A percentile compares a stretch with the other conserved stretches of the same genome.
Conservation (phyloP, 1,284 basidiomycete species). For the Omphalotus olearius region DNA sequence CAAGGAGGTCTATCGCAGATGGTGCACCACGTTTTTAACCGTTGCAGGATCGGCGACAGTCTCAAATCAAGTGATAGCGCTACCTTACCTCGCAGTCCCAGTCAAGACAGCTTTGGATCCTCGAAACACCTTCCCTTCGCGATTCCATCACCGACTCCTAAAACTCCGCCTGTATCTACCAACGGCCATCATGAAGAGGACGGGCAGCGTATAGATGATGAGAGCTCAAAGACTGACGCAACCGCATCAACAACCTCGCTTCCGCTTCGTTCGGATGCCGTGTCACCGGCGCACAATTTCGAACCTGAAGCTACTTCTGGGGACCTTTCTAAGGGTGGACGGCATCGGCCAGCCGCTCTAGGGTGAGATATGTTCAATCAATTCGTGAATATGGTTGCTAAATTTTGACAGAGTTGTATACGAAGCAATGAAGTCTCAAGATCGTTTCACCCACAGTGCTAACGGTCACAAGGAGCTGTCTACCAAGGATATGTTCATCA, state of each 20-base stretch:
- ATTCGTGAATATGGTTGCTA: no score
- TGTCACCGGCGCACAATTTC: background rate
- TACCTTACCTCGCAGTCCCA: slow-evolving; percentile 10
- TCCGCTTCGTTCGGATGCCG: background rate
- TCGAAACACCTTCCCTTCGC: slow-evolving; percentile 15
- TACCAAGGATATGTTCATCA: slow-evolving; percentile 83
- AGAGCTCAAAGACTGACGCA: background rate
- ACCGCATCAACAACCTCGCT: slow-evolving; percentile 5
- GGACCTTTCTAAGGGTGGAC: no score
- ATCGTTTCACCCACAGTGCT: slow-evolving; percentile 1
- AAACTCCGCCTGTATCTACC: background rate
- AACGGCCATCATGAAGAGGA: slow-evolving; percentile 2
- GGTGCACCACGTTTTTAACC: slow-evolving; percentile 91
- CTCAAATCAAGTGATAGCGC: slow-evolving; percentile 10
- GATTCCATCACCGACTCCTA: slow-evolving; percentile 9
- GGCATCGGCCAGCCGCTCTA: no score
- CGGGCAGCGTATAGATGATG: background rate
- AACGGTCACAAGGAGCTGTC: slow-evolving; percentile 24
- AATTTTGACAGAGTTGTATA: background rate
- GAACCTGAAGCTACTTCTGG: background rate
- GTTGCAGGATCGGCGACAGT: slow-evolving; percentile 46
- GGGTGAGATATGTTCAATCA: no score
- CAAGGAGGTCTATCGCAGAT: slow-evolving; percentile 96
- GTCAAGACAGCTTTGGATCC: slow-evolving; percentile 17
- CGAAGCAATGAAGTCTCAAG: slow-evolving; percentile 8